Evolutionary conservation across 108 stramenopile species (phyloP), one percentile per base, ranked within the genome.

Genomic region (Pseudonitzschia delicatissima): DNA sequence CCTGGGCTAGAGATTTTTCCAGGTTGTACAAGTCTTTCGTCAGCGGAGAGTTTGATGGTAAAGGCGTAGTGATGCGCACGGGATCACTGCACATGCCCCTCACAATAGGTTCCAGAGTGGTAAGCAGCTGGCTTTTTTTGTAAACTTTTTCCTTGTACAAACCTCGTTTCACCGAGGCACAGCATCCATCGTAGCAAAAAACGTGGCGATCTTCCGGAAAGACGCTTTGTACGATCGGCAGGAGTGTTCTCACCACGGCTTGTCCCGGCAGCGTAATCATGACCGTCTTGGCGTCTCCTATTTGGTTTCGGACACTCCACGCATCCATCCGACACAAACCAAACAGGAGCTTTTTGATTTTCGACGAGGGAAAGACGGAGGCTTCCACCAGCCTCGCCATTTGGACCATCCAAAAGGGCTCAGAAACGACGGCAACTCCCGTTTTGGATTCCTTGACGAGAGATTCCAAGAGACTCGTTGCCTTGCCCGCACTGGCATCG

Each of bases 141-240:
- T 66, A 61, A 0, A 26, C n/a, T 1, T 20, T 35, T 20, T 58
- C 32, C 1, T 21, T 27, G 35, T 57, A 51, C 4, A 72, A 59
- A 3, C 76, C 81, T 44, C 67, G 52, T 53, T 74, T 59, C 8
- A 87, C 83, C 1, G 86, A 79, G 27, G 76, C 67, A 8, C 66
- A 68, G 53, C 87, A 88, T 3, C 86, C 84, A 69, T 90, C 82
- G 44, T 93, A 93, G 42, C 73, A 76, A 77, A 90, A 90, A 4
- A 93, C 72, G 61, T 93, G 92, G 0, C 92, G 74, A 60, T 93
- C 92, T 66, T 86, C 84, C 13, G 86, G 87, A 62, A 93, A 93
- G 2, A 66, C 77, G 18, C 68, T 69, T 68, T 90, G 84, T 15
- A 90, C 61, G 42, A 90, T n/a, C 8, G 92, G 88, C 13, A 92